A percentile compares a stretch with the other conserved stretches of the same genome.
These are phyloP conservation scores for Didymella sp. DNA, from an alignment of 2,329 filamentous ascomycete species.

Conservation along the genomic window DNA sequence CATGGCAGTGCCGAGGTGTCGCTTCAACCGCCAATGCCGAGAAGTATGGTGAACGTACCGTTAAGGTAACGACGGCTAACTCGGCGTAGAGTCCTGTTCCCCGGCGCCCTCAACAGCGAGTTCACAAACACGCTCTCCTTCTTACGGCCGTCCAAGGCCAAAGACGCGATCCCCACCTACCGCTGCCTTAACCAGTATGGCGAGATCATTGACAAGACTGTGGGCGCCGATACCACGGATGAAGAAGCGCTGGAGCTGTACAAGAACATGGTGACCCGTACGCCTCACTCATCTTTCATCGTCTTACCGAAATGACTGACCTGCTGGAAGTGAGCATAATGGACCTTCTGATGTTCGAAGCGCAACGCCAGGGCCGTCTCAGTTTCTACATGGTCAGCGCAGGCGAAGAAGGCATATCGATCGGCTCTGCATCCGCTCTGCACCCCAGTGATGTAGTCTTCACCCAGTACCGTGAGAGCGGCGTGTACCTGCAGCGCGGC, in stretches of 20 bases:
- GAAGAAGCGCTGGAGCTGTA: conserved; percentile 68
- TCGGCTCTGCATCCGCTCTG: conserved; percentile 85
- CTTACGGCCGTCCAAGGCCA: conserved; percentile 69
- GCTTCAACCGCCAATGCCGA: conserved; percentile 67
- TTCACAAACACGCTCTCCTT: conserved; percentile 85
- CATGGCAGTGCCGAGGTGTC: conserved; percentile 58
- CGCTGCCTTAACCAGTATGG: conserved; percentile 91
- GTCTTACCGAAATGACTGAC: background rate
- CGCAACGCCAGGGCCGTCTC: conserved; percentile 89
- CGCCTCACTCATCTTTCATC: conserved; percentile 12
- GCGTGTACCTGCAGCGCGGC: conserved; percentile 87
- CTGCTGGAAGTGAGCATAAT: conserved; percentile 86
- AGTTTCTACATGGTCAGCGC: conserved; percentile 98
- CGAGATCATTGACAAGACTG: conserved; percentile 75
- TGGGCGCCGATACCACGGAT: conserved; percentile 68
- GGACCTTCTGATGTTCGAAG: conserved; percentile 98
- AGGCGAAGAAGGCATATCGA: conserved; percentile 91
- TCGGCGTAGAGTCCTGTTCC: conserved; percentile 69
- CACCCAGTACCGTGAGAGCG: conserved; percentile 92
- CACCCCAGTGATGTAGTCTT: conserved; percentile 88
- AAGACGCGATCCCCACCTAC: conserved; percentile 85
- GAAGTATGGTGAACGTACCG: conserved; percentile 54
- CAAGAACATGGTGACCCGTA: conserved; percentile 68
- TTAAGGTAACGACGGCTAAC: background rate
- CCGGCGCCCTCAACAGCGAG: conserved; percentile 92